Evolutionary conservation across 1,284 basidiomycete genomes (phyloP), one percentile per base, ranked within the genome.

Genomic region (Ustilago cynodontis): DNA sequence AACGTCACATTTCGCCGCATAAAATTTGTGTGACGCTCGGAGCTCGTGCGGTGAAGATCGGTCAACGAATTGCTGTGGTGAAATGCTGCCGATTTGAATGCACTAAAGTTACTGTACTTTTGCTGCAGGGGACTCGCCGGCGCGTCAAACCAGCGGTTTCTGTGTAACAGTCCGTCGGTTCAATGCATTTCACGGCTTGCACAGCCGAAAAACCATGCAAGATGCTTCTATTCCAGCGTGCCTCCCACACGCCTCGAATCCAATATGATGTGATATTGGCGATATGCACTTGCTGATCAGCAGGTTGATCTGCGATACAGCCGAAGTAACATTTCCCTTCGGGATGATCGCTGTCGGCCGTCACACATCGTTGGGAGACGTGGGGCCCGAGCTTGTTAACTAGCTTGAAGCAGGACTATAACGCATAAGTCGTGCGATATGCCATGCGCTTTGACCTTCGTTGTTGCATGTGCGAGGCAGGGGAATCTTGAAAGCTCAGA

Each of bases 1-100:
- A 41, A 41, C 47, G 53, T 63, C 53, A 63, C 61, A 49, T 20
- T 63, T 50, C 33, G 53, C 61, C 24, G 61, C 61, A 63, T 63
- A 31, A 63, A 63, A 62, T 31, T n/a, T 47, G 31, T 31, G 13
- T 16, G 43, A 47, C 29, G 35, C 49, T 51, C 37, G 59, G 39
- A 54, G 20, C 52, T 55, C 14, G 22, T 18, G 60, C 52, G 31
- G 43, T 31, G 26, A 16, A 43, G 39, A 56, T 43, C 54, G 54
- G 24, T 52, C 35, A 49, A 22, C 14, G 22, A 4, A 11, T 18
- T 18, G 18, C 31, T 16, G 20, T 7, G 20, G 22, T 50, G 39
- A 24, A 20, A 31, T 9, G 35, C 24, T 37, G 53, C 3, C 31
- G 31, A 28, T 18, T 18, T 33, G 8, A 7, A 22, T 55, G 53